phyloP scores from a whole-genome alignment of 2,329 filamentous ascomycete species.

The Phaeosphaeria sp. region DNA sequence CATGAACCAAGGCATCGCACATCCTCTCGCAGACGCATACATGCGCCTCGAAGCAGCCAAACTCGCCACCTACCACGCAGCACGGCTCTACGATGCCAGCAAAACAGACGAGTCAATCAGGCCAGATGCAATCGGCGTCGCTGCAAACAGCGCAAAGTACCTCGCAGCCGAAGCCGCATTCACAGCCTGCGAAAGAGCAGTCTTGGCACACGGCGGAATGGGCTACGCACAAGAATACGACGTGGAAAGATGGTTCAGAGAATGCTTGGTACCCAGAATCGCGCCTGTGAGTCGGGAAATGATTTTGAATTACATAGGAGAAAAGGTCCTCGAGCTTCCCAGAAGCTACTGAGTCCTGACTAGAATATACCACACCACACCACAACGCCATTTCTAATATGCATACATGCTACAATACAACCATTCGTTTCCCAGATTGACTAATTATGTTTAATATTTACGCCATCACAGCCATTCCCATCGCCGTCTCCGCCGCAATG shows the following conservation, averaged over 20 bases:
- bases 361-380: background rate
- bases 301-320: constrained; percentile 76
- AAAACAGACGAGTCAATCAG: constrained; percentile 20
- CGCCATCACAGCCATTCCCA: constrained; percentile 45
- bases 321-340: constrained; percentile 71
- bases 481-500: constrained; percentile 35
- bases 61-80: constrained; percentile 66
- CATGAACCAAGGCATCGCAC: constrained; percentile 65
- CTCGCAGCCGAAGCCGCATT: constrained; percentile 67
- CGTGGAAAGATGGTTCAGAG: constrained; percentile 66
- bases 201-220: constrained; percentile 67
- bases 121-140: constrained; percentile 57
- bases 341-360: constrained; percentile 64
- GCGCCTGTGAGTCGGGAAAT: constrained; percentile 71
- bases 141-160: constrained; percentile 65
- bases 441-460: no score
- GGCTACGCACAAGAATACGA: constrained; percentile 69
- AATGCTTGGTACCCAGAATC: constrained; percentile 65
- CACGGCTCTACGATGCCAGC: constrained; percentile 62
- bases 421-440: no score
- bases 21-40: constrained; percentile 64
- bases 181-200: constrained; percentile 63
- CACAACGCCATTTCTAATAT: background rate
- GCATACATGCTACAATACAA: background rate
- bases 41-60: constrained; percentile 69